phyloP scores from a whole-genome alignment of 2,329 filamentous ascomycete genomes.

The Volutella citrinella region DNA sequence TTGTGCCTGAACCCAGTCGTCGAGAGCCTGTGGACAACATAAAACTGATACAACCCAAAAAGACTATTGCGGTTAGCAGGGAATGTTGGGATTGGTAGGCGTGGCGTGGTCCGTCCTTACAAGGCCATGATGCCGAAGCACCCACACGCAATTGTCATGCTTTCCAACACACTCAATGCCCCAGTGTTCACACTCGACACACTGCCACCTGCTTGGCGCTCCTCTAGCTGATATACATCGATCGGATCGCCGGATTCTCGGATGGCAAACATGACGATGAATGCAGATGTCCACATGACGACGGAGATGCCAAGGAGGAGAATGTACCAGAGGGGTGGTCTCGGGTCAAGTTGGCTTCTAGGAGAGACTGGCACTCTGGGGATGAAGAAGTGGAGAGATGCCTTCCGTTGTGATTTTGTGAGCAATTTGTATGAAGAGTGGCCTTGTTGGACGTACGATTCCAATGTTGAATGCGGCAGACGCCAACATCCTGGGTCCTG shows the following conservation, averaged over 20 bases:
- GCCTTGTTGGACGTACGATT: slow-evolving; percentile 2
- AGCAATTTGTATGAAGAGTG: neutral
- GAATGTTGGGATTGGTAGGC: no score
- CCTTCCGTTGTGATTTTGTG: slow-evolving; percentile 5
- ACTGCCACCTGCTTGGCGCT: slow-evolving; percentile 3
- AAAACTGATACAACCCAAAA: no score
- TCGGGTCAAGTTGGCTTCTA: slow-evolving; percentile 1
- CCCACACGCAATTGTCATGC: slow-evolving; percentile 13
- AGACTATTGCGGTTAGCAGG: no score
- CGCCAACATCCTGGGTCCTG: slow-evolving; percentile 6
- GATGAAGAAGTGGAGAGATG: slow-evolving; percentile 9
- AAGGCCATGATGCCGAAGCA: slow-evolving; percentile 16
- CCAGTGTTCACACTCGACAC: slow-evolving; percentile 7
- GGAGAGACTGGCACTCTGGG: slow-evolving; percentile 8
- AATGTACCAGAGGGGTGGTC: slow-evolving; percentile 11
- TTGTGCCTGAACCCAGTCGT: no score
- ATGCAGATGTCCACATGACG: slow-evolving; percentile 9
- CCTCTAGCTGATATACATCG: slow-evolving; percentile 3
- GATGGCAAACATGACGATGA: slow-evolving; percentile 9
- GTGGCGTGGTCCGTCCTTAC: no score
- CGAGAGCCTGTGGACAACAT: no score
- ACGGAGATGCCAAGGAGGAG: slow-evolving; percentile 8
- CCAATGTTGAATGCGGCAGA: slow-evolving; percentile 13
- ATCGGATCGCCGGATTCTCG: slow-evolving; percentile 4
- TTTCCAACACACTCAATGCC: slow-evolving; percentile 10